Conservation (phyloP, 805 yeast genomes). For the Saturnispora besseyi region DNA sequence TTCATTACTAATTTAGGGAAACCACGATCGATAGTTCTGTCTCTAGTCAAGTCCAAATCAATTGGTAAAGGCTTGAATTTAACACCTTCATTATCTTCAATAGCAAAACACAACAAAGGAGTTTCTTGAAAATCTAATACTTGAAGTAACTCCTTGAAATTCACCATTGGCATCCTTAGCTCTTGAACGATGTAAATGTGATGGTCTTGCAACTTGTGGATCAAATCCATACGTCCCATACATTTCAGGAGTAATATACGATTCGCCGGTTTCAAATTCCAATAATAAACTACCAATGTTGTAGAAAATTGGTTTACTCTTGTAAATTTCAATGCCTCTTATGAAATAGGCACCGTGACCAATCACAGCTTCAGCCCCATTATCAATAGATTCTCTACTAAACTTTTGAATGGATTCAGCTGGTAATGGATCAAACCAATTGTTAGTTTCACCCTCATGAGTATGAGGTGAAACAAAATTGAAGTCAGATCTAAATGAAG, state of each 20-base stretch:
- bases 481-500: slow-evolving; percentile 21
- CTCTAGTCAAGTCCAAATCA: slow-evolving; percentile 21
- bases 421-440: slow-evolving; percentile 26
- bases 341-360: slow-evolving; percentile 26
- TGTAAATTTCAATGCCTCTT: slow-evolving; percentile 25
- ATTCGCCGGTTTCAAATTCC: slow-evolving; percentile 24
- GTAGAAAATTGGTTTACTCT: slow-evolving; percentile 23
- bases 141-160: slow-evolving; percentile 22
- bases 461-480: slow-evolving; percentile 23
- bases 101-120: slow-evolving; percentile 21
- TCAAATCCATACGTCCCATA: slow-evolving; percentile 18
- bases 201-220: slow-evolving; percentile 20
- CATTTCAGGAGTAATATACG: slow-evolving; percentile 22
- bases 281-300: slow-evolving; percentile 22
- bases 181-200: slow-evolving; percentile 22
- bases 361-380: slow-evolving; percentile 23
- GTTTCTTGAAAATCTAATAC: slow-evolving; percentile 22
- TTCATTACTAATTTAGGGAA: slow-evolving; percentile 21
- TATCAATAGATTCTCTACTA: slow-evolving; percentile 20
- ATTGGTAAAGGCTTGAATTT: slow-evolving; percentile 20
- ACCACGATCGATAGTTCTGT: slow-evolving; percentile 20
- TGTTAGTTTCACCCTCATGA: slow-evolving; percentile 25
- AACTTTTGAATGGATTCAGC: slow-evolving; percentile 23
- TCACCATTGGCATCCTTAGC: slow-evolving; percentile 21
- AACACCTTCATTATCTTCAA: slow-evolving; percentile 11